A percentile compares a stretch with the other conserved stretches of the same genome.
phyloP scores from a whole-genome alignment of 768 basidiomycete genomes.

The Mycena sanguinolenta region DNA sequence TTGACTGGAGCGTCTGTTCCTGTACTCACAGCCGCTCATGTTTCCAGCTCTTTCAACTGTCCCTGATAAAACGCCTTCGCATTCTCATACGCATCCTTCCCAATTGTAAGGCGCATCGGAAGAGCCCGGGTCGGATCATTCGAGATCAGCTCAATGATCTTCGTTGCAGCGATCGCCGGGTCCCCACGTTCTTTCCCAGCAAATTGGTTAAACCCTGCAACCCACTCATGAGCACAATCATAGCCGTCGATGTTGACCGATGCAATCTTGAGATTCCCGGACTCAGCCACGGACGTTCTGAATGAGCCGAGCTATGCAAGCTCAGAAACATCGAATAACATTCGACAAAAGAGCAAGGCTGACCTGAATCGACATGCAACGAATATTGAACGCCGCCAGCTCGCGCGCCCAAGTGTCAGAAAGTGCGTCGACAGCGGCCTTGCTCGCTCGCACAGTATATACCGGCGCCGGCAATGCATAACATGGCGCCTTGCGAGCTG shows the following conservation, averaged over 20 bases:
- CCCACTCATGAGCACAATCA: slow-evolving; percentile 24
- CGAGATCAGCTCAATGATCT: slow-evolving; percentile 32
- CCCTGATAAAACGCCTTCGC: slow-evolving; percentile 2
- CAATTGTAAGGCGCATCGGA: slow-evolving; percentile 32
- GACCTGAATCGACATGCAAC: slow-evolving; percentile 28
- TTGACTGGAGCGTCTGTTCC: slow-evolving; percentile 35
- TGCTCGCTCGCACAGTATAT: slow-evolving; percentile 38
- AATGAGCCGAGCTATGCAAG: slow-evolving; percentile 32
- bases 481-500: slow-evolving; percentile 33
- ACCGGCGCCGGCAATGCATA: slow-evolving; percentile 33
- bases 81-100: slow-evolving; percentile 18
- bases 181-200: slow-evolving; percentile 36
- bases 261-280: slow-evolving; percentile 23
- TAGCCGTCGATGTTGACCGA: slow-evolving; percentile 31
- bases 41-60: slow-evolving; percentile 16
- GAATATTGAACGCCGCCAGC: slow-evolving; percentile 8
- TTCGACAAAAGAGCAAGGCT: background rate
- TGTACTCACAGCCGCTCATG: slow-evolving; percentile 18
- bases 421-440: slow-evolving; percentile 36
- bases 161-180: slow-evolving; percentile 27
- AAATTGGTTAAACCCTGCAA: slow-evolving; percentile 13
- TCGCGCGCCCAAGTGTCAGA: slow-evolving; percentile 23
- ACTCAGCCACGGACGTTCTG: slow-evolving; percentile 34
- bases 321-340: background rate
- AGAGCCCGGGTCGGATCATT: slow-evolving; percentile 16